Evolutionary conservation across 2,329 filamentous ascomycete species (phyloP).

Genomic region (Cladobotryum mycophilum): DNA sequence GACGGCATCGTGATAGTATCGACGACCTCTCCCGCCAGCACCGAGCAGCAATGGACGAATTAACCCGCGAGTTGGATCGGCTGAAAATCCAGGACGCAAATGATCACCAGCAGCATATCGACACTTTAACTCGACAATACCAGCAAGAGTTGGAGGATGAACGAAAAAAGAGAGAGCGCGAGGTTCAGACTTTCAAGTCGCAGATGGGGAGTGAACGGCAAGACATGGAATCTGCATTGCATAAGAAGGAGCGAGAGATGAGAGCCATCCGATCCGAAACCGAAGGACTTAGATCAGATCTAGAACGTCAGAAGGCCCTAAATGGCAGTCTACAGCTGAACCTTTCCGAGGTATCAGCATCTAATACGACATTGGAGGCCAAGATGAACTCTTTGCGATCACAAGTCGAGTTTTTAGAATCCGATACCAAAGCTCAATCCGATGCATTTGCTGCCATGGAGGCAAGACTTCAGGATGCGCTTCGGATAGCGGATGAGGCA

Average conservation of each 20-base stretch:
- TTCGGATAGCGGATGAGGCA: slow-evolving; percentile 61
- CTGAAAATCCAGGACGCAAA: slow-evolving; percentile 42
- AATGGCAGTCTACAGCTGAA: slow-evolving; percentile 48
- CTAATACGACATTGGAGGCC: slow-evolving; percentile 63
- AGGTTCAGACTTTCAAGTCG: slow-evolving; percentile 58
- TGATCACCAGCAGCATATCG: slow-evolving; percentile 62
- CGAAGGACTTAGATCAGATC: slow-evolving; percentile 41
- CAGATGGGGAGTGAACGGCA: slow-evolving; percentile 46
- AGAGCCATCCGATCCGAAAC: slow-evolving; percentile 39
- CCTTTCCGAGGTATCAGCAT: slow-evolving; percentile 53
- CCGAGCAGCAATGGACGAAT: slow-evolving; percentile 25
- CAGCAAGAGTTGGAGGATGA: slow-evolving; percentile 62
- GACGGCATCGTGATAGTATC: slow-evolving; percentile 28
- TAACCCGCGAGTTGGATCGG: slow-evolving; percentile 40
- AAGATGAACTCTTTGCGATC: slow-evolving; percentile 70
- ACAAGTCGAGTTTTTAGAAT: slow-evolving; percentile 84
- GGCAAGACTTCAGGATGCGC: slow-evolving; percentile 69
- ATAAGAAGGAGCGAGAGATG: slow-evolving; percentile 49
- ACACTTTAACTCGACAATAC: slow-evolving; percentile 56
- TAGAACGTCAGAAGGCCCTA: slow-evolving; percentile 58
- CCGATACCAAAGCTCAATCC: slow-evolving; percentile 82
- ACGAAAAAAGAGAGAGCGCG: slow-evolving; percentile 48
- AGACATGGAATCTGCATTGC: slow-evolving; percentile 40
- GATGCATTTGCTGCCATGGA: slow-evolving; percentile 80
- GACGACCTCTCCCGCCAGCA: slow-evolving; percentile 33